phyloP scores from a whole-genome alignment of 352 stramenopile species.

The Phytophthora palmivora region DNA sequence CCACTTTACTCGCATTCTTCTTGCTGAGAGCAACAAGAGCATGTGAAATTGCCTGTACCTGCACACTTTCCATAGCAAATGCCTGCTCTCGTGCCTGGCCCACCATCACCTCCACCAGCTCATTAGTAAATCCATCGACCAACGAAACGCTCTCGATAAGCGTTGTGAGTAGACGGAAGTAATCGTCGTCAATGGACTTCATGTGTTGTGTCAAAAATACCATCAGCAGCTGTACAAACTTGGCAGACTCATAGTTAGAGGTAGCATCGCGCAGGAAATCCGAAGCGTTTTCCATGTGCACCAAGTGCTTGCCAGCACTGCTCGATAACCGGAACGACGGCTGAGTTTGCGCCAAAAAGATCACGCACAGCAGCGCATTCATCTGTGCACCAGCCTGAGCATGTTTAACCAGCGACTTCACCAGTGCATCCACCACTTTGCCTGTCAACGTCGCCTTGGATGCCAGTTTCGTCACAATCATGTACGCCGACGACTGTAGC shows the following conservation, averaged over 20 bases:
- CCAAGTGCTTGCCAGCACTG: constrained; percentile 68
- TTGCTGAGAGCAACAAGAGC: constrained; percentile 63
- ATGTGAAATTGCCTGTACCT: constrained; percentile 54
- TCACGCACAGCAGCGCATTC: constrained; percentile 80
- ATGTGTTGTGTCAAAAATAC: constrained; percentile 59
- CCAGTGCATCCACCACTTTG: constrained; percentile 74
- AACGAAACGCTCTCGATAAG: constrained; percentile 52
- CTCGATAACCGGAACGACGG: constrained; percentile 63
- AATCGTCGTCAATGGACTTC: constrained; percentile 43
- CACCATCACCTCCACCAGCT: constrained; percentile 61
- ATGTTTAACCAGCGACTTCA: constrained; percentile 84
- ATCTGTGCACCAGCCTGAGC: constrained; percentile 67
- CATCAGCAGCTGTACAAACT: constrained; percentile 69
- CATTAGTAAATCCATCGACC: constrained; percentile 54
- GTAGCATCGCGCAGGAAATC: constrained; percentile 71
- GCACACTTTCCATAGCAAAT: constrained; percentile 48
- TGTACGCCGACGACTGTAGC: constrained; percentile 84
- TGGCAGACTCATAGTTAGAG: constrained; percentile 74
- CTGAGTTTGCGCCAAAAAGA: constrained; percentile 81
- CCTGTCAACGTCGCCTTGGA: constrained; percentile 78
- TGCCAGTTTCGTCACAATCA: constrained; percentile 85
- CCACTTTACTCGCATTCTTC: constrained; percentile 63
- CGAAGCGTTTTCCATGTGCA: constrained; percentile 70
- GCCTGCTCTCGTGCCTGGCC: constrained; percentile 43
- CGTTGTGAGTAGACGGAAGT: constrained; percentile 47